Evolutionary conservation across 768 basidiomycete genomes (phyloP), one percentile per base, ranked within the genome.

Genomic region (Rubroboletus pulcherrimus): DNA sequence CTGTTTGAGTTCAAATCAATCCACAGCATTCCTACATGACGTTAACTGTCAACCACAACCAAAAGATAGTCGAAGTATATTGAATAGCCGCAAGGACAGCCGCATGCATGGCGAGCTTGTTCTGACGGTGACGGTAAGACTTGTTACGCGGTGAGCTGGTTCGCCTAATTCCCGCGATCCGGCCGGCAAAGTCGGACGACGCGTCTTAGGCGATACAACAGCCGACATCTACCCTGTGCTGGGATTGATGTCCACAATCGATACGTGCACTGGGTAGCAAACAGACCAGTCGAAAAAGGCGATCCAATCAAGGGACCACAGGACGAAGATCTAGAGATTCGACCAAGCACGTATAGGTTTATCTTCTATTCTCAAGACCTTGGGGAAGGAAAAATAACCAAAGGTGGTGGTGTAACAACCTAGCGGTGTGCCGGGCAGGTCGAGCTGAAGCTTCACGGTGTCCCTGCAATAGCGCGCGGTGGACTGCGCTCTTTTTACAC

Each of bases 221-320:
- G 26, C 26, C 33, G 11, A 2, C 19, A n/a, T 6, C 30, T 31
- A 50, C 4, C 31, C 17, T 55, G 33, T 55, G 54, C 34, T 34
- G 39, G n/a, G 24, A 4, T 11, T 21, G 41, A 29, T 51, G 31
- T 41, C 34, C 29, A 19, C 7, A 37, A 38, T 59, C 31, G 51
- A 43, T 39, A 49, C 24, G 57, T 26, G 58, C 51, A 60, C 38
- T 39, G 50, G 46, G n/a, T 17, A 4, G 30, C 8, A 38, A 33
- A 30, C 12, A 29, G n/a, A 26, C 37, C 29, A 43, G 34, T 10
- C 15, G 21, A 40, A 39, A 43, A 33, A 43, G 30, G 10, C 19
- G 33, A 47, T 9, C 10, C 1, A 24, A 49, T 33, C 34, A 34
- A 51, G 17, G 14, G 5, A 17, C 17, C 17, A 21, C 40, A 8